phyloP scores from a whole-genome alignment of 78 protist genomes.

The Creolimax fragrantissima region DNA sequence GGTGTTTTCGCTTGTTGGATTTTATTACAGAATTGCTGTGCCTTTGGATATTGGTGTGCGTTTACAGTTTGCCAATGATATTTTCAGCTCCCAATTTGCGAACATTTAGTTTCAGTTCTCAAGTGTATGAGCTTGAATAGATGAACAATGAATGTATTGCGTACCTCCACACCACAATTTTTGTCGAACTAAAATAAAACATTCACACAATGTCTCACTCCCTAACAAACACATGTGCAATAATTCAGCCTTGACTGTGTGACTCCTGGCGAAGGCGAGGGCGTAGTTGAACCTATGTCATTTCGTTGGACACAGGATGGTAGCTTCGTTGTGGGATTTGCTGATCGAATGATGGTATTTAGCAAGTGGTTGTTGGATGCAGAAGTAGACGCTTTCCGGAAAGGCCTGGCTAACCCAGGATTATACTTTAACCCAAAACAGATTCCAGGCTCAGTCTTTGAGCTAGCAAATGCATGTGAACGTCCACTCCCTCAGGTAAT shows the following conservation, averaged over 20 bases:
- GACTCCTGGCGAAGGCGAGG: neutral
- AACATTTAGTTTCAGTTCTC: too few species aligned
- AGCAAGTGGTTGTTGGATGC: neutral
- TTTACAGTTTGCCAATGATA: too few species aligned
- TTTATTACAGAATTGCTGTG: too few species aligned
- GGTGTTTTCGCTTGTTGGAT: too few species aligned
- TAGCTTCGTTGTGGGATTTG: neutral
- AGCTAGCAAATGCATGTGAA: constrained; percentile 4
- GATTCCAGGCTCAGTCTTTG: neutral
- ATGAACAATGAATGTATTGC: too few species aligned
- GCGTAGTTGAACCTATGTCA: neutral
- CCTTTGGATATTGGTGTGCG: too few species aligned
- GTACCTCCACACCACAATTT: too few species aligned
- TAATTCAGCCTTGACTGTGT: neutral
- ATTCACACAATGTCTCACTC: too few species aligned
- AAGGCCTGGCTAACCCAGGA: neutral
- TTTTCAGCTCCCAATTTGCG: too few species aligned
- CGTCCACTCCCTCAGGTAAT: neutral
- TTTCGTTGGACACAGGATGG: neutral
- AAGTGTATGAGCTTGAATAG: too few species aligned
- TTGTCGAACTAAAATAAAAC: too few species aligned
- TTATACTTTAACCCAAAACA: neutral
- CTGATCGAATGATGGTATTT: neutral
- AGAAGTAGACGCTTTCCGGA: neutral
- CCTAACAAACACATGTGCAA: too few species aligned